These are phyloP conservation scores for Cunninghamia lanceolata DNA, from an alignment of 75 land plant species.

Conservation along the genomic window DNA sequence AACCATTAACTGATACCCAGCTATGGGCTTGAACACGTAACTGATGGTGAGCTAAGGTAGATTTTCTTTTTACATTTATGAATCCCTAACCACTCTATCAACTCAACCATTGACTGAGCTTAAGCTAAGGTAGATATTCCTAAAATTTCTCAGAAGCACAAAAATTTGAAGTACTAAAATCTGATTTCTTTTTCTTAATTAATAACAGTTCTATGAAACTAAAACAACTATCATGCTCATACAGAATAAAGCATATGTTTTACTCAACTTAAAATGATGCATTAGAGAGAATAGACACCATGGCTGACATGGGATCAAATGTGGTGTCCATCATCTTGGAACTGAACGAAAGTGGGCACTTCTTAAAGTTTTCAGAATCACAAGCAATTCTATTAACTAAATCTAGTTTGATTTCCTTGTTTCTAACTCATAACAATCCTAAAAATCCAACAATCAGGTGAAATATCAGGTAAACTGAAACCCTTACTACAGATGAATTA, in stretches of 20 bases:
- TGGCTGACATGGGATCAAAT: background rate
- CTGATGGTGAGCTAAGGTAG: background rate
- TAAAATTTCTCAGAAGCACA: background rate
- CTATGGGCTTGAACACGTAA: background rate
- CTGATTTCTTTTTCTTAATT: background rate
- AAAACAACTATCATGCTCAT: background rate
- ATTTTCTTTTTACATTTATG: background rate
- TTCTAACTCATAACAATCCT: background rate
- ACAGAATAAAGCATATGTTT: background rate
- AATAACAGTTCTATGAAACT: background rate
- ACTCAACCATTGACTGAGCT: background rate
- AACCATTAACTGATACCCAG: no score
- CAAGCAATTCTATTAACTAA: background rate
- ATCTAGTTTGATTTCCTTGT: background rate
- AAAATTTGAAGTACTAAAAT: background rate
- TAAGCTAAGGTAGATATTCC: background rate
- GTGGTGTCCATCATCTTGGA: background rate
- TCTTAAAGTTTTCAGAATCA: background rate
- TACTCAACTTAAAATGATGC: background rate
- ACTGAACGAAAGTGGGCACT: background rate
- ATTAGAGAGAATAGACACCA: background rate
- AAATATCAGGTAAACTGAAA: no score
- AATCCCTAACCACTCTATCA: background rate
- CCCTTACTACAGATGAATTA: no score
- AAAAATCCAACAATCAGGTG: background rate